Percentiles rank a stretch among this genome's conserved stretches.
phyloP scores from a whole-genome alignment of 169 alveolate genomes.

The Ichthyophthirius multifiliis region DNA sequence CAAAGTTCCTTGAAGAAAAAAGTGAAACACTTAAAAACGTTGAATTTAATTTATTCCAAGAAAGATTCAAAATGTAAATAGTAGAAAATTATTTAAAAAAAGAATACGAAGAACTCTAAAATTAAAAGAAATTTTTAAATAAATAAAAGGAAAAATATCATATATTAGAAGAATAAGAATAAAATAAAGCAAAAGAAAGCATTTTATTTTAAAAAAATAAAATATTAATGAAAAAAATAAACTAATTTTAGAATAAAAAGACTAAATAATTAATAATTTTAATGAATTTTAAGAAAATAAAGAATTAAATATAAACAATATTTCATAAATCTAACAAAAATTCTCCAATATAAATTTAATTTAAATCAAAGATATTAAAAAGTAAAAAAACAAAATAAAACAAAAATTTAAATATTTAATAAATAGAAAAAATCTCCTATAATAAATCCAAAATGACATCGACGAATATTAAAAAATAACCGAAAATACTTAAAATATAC shows the following conservation, averaged over 20 bases:
- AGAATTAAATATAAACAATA: too few relatives aligned
- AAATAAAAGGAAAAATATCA: not conserved
- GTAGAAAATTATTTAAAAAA: not conserved
- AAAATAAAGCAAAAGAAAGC: not conserved
- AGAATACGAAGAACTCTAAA: not conserved
- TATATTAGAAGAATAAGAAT: not conserved
- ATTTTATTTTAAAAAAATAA: not conserved
- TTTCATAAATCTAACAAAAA: too few relatives aligned
- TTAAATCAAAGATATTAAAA: too few relatives aligned
- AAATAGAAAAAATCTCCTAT: too few relatives aligned
- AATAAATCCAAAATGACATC: too few relatives aligned
- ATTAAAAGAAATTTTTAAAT: not conserved
- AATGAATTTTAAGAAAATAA: too few relatives aligned
- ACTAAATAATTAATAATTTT: too few relatives aligned
- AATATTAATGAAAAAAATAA: not conserved
- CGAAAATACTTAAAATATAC: too few relatives aligned
- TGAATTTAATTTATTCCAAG: not conserved
- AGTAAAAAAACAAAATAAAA: too few relatives aligned
- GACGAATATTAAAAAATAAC: too few relatives aligned
- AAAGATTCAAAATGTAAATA: slow-evolving; percentile 1
- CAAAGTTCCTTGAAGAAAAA: not conserved
- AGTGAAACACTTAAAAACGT: not conserved
- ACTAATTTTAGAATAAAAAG: not conserved
- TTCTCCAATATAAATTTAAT: too few relatives aligned
- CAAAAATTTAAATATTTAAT: too few relatives aligned